Evolutionary conservation across 2,329 filamentous ascomycete genomes (phyloP).

Genomic region (Sphaerulina populicola): DNA sequence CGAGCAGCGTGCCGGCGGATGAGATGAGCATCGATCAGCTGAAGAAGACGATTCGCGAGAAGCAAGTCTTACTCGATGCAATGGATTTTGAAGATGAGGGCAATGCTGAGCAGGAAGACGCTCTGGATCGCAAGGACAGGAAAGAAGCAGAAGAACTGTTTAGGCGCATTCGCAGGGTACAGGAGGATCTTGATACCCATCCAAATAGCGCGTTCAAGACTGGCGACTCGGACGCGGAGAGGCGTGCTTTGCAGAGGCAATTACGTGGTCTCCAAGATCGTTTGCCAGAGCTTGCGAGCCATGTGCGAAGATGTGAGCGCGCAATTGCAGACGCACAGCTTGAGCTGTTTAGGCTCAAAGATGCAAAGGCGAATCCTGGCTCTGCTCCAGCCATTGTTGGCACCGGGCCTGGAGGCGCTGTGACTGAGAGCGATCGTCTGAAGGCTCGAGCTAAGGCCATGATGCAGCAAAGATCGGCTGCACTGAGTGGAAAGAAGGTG

Average conservation of each 20-base stretch:
- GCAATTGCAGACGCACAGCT: constrained; percentile 84
- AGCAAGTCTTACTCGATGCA: constrained; percentile 86
- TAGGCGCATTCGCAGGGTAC: constrained; percentile 78
- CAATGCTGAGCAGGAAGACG: constrained; percentile 80
- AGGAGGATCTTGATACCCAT: constrained; percentile 89
- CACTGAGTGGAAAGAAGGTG: constrained; percentile 70
- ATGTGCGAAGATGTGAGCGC: constrained; percentile 83
- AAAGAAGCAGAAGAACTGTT: constrained; percentile 92
- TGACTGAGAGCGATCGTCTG: constrained; percentile 88
- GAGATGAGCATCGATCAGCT: constrained; percentile 81
- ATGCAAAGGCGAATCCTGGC: constrained; percentile 82
- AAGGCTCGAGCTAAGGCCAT: constrained; percentile 94
- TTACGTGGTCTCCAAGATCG: constrained; percentile 82
- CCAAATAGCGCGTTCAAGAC: constrained; percentile 64
- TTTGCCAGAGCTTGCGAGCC: constrained; percentile 82
- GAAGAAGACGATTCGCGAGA: constrained; percentile 85
- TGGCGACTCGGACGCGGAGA: constrained; percentile 79
- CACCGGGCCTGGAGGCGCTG: constrained; percentile 78
- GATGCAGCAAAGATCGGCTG: constrained; percentile 96
- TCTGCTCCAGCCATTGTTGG: constrained; percentile 76
- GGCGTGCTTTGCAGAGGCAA: constrained; percentile 76
- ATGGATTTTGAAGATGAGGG: constrained; percentile 95
- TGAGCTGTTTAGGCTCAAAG: constrained; percentile 85
- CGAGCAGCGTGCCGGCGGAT: constrained; percentile 58
- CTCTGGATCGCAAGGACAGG: constrained; percentile 79